Conservation (phyloP, 2,329 filamentous ascomycete genomes). For the Monosporascus sp. region DNA sequence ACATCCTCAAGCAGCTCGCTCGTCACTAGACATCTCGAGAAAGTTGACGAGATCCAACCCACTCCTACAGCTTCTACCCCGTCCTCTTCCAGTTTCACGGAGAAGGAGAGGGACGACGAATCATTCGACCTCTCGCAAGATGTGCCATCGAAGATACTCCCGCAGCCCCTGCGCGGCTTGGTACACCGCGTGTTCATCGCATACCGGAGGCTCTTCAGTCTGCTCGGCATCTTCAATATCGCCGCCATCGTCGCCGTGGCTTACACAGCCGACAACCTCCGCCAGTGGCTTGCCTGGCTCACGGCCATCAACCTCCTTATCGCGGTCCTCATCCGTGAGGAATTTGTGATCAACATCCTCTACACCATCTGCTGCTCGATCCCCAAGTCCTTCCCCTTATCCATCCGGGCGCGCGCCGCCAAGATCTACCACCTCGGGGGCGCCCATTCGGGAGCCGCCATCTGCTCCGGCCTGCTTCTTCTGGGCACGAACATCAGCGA, state of each 20-base stretch:
- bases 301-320: constrained; percentile 43
- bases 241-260: constrained; percentile 38
- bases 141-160: constrained; percentile 35
- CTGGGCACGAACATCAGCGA: constrained; percentile 25
- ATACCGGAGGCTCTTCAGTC: constrained; percentile 51
- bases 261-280: constrained; percentile 19
- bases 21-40: constrained; percentile 18
- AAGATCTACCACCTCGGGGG: constrained; percentile 49
- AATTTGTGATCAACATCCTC: constrained; percentile 45
- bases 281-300: constrained; percentile 34
- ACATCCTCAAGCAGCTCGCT: constrained; percentile 14
- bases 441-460: constrained; percentile 43
- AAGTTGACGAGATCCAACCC: constrained; percentile 7
- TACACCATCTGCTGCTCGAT: constrained; percentile 41
- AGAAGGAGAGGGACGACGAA: constrained; percentile 14
- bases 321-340: constrained; percentile 48
- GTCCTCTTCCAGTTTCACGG: constrained; percentile 15
- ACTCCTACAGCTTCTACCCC: background rate
- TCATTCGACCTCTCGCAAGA: constrained; percentile 4
- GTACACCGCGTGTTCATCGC: constrained; percentile 38
- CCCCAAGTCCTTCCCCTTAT: constrained; percentile 38
- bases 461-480: constrained; percentile 44
- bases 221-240: constrained; percentile 46
- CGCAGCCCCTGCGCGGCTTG: constrained; percentile 25
- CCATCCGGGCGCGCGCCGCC: constrained; percentile 40